A percentile compares a stretch with the other conserved stretches of the same genome.
These are phyloP conservation scores for Collybia nuda DNA, from an alignment of 768 basidiomycete genomes.

Conservation along the genomic window DNA sequence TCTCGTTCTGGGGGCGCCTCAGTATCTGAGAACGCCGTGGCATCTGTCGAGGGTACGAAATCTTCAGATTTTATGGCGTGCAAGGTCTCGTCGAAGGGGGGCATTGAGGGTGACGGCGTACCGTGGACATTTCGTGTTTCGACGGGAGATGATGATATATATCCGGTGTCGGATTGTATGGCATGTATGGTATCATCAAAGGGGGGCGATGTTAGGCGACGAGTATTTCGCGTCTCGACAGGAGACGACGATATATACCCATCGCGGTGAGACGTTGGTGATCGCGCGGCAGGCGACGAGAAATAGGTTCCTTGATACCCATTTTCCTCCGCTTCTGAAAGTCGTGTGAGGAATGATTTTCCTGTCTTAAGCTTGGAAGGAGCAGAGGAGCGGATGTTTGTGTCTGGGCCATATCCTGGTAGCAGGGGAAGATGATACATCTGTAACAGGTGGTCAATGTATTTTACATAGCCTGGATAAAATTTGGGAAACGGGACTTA, in stretches of 20 bases:
- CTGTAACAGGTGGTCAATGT: slow-evolving; percentile 34
- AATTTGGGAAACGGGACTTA: slow-evolving; percentile 37
- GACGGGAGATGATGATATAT: too few relatives aligned
- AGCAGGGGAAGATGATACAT: slow-evolving; percentile 91
- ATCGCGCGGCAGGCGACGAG: slow-evolving; percentile 30
- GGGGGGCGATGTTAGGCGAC: neutral
- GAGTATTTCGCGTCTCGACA: slow-evolving; percentile 28
- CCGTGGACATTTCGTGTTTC: too few relatives aligned
- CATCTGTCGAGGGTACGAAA: slow-evolving; percentile 9
- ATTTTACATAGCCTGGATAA: neutral
- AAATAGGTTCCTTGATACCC: slow-evolving; percentile 91
- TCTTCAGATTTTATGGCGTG: slow-evolving; percentile 5
- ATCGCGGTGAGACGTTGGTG: slow-evolving; percentile 37
- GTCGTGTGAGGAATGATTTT: slow-evolving; percentile 61
- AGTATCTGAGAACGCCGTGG: slow-evolving; percentile 6
- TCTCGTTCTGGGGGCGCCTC: slow-evolving; percentile 1
- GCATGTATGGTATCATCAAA: slow-evolving; percentile 7
- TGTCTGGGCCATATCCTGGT: slow-evolving; percentile 85
- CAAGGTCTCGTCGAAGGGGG: slow-evolving; percentile 8
- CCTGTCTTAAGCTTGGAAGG: slow-evolving; percentile 50
- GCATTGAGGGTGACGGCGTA: neutral
- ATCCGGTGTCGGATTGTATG: slow-evolving; percentile 4
- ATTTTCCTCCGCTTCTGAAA: slow-evolving; percentile 87
- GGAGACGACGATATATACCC: slow-evolving; percentile 66
- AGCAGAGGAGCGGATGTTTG: slow-evolving; percentile 83